Evolutionary conservation across 345 rosid species (phyloP).

Genomic region (Eucalyptus lansdowneana): DNA sequence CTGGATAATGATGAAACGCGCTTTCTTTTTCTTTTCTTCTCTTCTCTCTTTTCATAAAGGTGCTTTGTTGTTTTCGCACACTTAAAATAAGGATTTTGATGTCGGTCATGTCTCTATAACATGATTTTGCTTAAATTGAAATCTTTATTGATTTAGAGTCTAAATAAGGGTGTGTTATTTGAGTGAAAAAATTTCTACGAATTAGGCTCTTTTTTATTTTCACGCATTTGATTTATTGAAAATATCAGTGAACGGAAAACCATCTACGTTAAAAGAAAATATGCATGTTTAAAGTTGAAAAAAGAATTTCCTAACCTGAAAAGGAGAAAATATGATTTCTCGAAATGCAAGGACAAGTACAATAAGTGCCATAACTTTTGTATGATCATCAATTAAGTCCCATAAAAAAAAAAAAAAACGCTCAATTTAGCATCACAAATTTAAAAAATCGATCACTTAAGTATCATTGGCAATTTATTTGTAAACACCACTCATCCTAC

Average conservation of each 20-base stretch:
- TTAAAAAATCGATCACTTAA: too few species aligned
- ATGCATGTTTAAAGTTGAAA: neutral
- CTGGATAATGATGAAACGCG: neutral
- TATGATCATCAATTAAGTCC: rapidly evolving
- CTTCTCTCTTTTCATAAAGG: neutral
- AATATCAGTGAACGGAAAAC: too few species aligned
- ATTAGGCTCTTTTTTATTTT: too few species aligned
- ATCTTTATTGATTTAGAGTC: neutral
- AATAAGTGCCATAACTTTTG: rapidly evolving
- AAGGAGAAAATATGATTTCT: neutral
- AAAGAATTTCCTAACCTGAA: neutral
- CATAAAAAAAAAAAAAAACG: neutral
- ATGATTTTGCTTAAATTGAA: neutral
- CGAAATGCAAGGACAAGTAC: rapidly evolving
- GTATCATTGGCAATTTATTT: rapidly evolving
- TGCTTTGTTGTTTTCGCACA: neutral
- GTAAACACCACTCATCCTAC: rapidly evolving
- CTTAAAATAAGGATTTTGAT: neutral
- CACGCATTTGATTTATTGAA: neutral
- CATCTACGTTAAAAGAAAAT: too few species aligned
- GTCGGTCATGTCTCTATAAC: neutral
- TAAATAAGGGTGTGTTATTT: neutral
- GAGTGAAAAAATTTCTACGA: neutral
- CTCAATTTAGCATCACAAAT: rapidly evolving
- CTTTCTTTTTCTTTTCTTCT: neutral